These are phyloP conservation scores for Komagataella phaffii DNA, from an alignment of 805 yeast genomes.

Conservation along the genomic window DNA sequence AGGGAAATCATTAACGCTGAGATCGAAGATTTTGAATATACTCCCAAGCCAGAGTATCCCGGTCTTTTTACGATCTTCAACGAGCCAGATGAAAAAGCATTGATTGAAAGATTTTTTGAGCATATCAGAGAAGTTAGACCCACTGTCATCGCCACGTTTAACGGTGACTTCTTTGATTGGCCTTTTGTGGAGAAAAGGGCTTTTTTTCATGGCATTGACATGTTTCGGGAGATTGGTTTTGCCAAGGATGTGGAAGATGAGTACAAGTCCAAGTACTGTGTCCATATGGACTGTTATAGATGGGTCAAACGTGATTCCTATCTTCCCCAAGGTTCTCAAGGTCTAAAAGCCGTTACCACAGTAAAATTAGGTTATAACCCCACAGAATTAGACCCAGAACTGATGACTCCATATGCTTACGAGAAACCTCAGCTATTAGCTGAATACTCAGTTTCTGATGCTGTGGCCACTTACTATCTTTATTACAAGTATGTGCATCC, in stretches of 20 bases:
- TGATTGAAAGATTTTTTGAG: conserved; percentile 69
- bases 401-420: conserved; percentile 95
- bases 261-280: conserved; percentile 84
- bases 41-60: conserved; percentile 93
- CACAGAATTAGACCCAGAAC: conserved; percentile 90
- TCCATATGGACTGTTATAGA: conserved; percentile 92
- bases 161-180: conserved; percentile 99
- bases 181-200: conserved; percentile 93
- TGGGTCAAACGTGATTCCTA: conserved; percentile 99
- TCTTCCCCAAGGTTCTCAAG: conserved; percentile 97
- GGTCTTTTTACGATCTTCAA: conserved; percentile 85
- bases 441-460: conserved; percentile 97
- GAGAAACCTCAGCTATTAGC: conserved; percentile 87
- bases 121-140: conserved; percentile 83
- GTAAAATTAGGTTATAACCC: conserved; percentile 94
- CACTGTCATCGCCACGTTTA: conserved; percentile 94
- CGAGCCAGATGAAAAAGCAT: conserved; percentile 71
- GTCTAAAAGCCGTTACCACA: conserved; percentile 94
- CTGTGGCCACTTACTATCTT: conserved; percentile 93
- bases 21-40: conserved; percentile 92
- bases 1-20: conserved; percentile 90
- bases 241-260: conserved; percentile 82
- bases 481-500: conserved; percentile 97
- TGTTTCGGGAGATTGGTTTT: conserved; percentile 92
- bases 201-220: conserved; percentile 66